Evolutionary conservation across 2,329 filamentous ascomycete species (phyloP), one percentile per base, ranked within the genome.

Genomic region (Zasmidium angulare): DNA sequence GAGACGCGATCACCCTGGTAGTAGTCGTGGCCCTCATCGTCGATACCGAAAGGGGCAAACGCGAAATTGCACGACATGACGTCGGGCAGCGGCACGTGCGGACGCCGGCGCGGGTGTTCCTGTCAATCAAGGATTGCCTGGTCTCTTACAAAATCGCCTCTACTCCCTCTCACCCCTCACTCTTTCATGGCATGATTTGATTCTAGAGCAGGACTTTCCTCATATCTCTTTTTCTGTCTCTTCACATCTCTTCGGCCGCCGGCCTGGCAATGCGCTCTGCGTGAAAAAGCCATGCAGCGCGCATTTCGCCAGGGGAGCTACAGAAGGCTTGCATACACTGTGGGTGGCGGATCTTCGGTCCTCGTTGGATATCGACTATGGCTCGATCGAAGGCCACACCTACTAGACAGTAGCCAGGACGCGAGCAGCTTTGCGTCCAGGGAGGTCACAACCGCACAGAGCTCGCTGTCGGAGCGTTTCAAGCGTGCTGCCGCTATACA

Each of bases 201-300:
- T 43, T 43, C 36, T 43, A 43, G 7, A 9, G 36, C 36, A 43
- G 7, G n/a, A 43, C 6, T 19, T 43, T 43, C 6, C n/a, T 19
- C 36, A 17, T 43, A 10, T 17, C 6, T 17, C n/a, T 43, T 17
- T 19, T 3, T 4, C 36, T 43, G 36, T 43, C n/a, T 17, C 4
- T 43, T 43, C 29, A 36, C 29, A 36, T 36, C 14, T 43, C n/a
- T 43, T 43, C 36, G 36, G 11, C 26, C 26, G 26, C 11, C 11
- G 26, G 36, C 36, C 36, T 43, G 9, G 36, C n/a, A 17, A 20
- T 46, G 36, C 46, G 9, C 11, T 17, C 6, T 4, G 4, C 6
- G 36, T 19, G n/a, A 43, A 3, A 7, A 47, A 58, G 60, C 46
- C 50, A 66, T 66, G 64, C 63, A 62, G 58, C 64, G 64, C 60